Conservation (phyloP, 805 yeast genomes). For the Candida vartiovaarae region DNA sequence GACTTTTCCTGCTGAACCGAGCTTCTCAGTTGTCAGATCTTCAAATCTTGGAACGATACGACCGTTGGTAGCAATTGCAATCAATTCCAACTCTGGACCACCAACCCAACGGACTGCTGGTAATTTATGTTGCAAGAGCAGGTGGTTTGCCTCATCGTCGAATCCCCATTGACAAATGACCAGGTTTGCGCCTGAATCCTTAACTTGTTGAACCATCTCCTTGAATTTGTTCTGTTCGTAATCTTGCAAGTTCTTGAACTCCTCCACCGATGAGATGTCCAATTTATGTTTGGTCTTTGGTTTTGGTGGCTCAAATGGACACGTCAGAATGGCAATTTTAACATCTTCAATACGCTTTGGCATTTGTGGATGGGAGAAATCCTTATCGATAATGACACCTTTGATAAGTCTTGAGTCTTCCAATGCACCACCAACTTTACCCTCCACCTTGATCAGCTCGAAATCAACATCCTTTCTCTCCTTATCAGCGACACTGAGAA, state of each 20-base stretch:
- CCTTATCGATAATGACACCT: slow-evolving; percentile 94
- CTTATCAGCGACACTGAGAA: slow-evolving; percentile 83
- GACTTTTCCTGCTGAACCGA: slow-evolving; percentile 83
- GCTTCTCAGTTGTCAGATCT: slow-evolving; percentile 72
- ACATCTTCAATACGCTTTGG: slow-evolving; percentile 74
- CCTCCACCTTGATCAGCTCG: slow-evolving; percentile 91
- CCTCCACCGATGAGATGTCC: slow-evolving; percentile 90
- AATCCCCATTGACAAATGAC: slow-evolving; percentile 99
- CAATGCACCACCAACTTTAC: slow-evolving; percentile 91
- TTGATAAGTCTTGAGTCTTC: slow-evolving; percentile 78
- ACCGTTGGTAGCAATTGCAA: slow-evolving; percentile 97
- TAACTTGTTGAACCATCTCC: slow-evolving; percentile 84
- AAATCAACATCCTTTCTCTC: slow-evolving; percentile 94
- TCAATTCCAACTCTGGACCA: slow-evolving; percentile 89
- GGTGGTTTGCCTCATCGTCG: slow-evolving; percentile 96
- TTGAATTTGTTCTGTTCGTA: slow-evolving; percentile 88
- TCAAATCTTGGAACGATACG: slow-evolving; percentile 96
- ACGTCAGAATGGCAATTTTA: slow-evolving; percentile 88
- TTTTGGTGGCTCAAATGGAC: slow-evolving; percentile 99
- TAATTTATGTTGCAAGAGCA: slow-evolving; percentile 76
- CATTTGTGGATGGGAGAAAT: slow-evolving; percentile 98
- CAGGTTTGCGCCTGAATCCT: slow-evolving; percentile 87
- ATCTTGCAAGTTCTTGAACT: slow-evolving; percentile 81
- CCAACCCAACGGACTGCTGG: slow-evolving; percentile 99
- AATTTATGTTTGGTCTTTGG: slow-evolving; percentile 98